phyloP scores from a whole-genome alignment of 805 yeast genomes.

The Saccharomyces jurei region DNA sequence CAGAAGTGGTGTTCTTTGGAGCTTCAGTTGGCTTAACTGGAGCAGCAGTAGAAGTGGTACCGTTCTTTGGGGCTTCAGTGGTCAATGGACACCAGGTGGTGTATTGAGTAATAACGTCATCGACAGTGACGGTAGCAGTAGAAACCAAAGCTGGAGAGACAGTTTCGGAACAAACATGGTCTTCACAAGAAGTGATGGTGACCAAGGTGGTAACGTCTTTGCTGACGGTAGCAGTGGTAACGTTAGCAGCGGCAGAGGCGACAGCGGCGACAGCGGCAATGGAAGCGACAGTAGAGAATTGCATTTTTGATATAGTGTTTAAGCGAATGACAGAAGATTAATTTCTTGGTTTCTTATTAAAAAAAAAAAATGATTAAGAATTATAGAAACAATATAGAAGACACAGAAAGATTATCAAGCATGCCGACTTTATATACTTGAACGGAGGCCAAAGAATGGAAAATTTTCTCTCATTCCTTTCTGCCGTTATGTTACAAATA shows the following conservation, averaged over 20 bases:
- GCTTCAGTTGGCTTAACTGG: constrained; percentile 2
- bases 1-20: constrained; percentile 4
- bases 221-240: constrained; percentile 19
- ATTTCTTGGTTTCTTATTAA: constrained; percentile 9
- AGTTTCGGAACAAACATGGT: constrained; percentile 27
- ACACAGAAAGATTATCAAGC: neutral
- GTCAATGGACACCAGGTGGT: constrained; percentile 31
- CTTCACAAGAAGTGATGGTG: constrained; percentile 32
- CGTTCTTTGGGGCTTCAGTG: constrained; percentile 2
- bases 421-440: neutral
- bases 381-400: neutral
- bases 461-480: neutral
- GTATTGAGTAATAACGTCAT: constrained; percentile 32
- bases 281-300: constrained; percentile 30
- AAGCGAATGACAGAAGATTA: constrained; percentile 27
- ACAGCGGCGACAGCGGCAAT: constrained; percentile 26
- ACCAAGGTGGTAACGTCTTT: constrained; percentile 29
- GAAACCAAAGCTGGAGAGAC: constrained; percentile 31
- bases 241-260: constrained; percentile 23
- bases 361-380: neutral
- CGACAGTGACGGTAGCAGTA: constrained; percentile 30
- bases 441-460: neutral
- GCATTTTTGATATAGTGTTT: constrained; percentile 25
- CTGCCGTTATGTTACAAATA: neutral
- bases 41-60: neutral